phyloP scores from a whole-genome alignment of 345 rosid species.

The Aquilaria sinensis region DNA sequence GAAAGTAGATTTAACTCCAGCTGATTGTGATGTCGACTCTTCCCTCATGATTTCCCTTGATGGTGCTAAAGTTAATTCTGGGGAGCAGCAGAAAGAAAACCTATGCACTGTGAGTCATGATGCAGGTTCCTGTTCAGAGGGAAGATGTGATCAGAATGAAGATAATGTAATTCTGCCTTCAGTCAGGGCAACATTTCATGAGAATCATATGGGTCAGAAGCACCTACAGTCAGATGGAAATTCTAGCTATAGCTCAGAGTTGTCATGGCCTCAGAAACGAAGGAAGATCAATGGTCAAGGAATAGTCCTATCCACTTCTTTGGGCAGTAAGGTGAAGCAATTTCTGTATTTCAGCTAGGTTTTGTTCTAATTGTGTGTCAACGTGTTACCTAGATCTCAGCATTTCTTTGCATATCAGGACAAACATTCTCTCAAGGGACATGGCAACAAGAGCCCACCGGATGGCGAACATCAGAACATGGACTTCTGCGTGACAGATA shows the following conservation, averaged over 20 bases:
- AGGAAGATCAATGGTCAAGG: conserved; percentile 31
- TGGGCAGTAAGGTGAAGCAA: conserved; percentile 29
- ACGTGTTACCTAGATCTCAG: conserved; percentile 17
- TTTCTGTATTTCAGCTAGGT: conserved; percentile 16
- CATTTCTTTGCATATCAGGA: conserved; percentile 24
- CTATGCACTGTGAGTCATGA: background rate
- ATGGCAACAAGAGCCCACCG: conserved; percentile 18
- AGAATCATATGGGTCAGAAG: conserved; percentile 19
- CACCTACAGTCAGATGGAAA: conserved; percentile 15
- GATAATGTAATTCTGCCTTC: conserved; percentile 18
- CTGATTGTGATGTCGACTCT: conserved; percentile 1
- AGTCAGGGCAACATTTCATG: conserved; percentile 15
- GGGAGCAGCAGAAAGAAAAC: conserved; percentile 13
- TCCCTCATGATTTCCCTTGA: conserved; percentile 6
- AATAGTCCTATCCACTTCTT: conserved; percentile 27
- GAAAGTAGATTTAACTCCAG: conserved; percentile 1
- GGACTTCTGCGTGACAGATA: conserved; percentile 24
- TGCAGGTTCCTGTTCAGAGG: conserved; percentile 11
- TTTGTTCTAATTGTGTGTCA: conserved; percentile 6
- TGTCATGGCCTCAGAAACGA: conserved; percentile 44
- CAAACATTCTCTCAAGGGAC: conserved; percentile 18
- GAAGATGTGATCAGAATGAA: conserved; percentile 8
- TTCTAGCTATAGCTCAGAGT: conserved; percentile 20
- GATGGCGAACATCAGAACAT: conserved; percentile 18
- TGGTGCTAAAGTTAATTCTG: conserved; percentile 11